Evolutionary conservation across 257 asterid species (phyloP), one percentile per base, ranked within the genome.

Genomic region (Haberlea rhodopensis): DNA sequence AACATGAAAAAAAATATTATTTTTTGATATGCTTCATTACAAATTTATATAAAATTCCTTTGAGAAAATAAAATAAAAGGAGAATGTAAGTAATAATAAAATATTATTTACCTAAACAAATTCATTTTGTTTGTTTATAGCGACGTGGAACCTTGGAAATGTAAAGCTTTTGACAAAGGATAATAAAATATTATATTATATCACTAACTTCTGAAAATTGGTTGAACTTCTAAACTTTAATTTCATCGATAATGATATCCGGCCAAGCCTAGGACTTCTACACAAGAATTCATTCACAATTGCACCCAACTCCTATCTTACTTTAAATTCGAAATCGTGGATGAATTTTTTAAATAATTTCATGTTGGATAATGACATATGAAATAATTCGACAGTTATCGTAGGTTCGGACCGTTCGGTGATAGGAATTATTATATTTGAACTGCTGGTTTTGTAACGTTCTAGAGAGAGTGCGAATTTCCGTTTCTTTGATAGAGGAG

Each of bases 351-450:
- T 51, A 3, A 5, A 10, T 0, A 22, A 2, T 9, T 53, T 56
- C 37, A 18, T 60, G 54, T 65, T 53, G 9, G 70, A 48, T 27
- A 18, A 26, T 45, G 28, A 54, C 71, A 13, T 46, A 24, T 25
- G 45, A 45, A 9, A 9, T 11, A 6, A 57, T 40, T 43, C n/a
- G 18, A 24, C 16, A 45, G 8, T 2, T 8, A 24, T 62, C 8
- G 9, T 1, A 5, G 34, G 15, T 45, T 67, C n/a, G 53, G 24
- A 19, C 22, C 10, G n/a, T 3, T 59, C 16, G 26, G 2, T n/a
- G 21, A 23, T 31, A 49, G 1, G 76, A 48, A 57, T 62, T 31
- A 68, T 71, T 43, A 15, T 16, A 13, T 43, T 13, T 43, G 8
- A 43, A 43, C 51, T 13, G 8, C 19, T 7, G 8, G 8, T 43